phyloP scores from a whole-genome alignment of 78 protist species.

The Dictyostelium intermedium region DNA sequence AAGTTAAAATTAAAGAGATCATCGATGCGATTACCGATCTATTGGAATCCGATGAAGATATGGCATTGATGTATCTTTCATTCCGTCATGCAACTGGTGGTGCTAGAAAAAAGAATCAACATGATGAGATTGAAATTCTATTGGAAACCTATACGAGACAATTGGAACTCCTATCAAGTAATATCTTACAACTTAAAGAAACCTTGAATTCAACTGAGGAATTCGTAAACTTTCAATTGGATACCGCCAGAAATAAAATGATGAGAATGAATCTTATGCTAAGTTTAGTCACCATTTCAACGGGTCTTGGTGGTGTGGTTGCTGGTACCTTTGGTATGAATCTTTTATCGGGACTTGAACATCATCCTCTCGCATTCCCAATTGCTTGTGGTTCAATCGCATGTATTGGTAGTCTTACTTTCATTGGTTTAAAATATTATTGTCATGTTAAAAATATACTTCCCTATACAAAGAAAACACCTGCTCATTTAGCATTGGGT shows the following conservation, averaged over 20 bases:
- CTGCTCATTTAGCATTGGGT: neutral
- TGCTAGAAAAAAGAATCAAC: constrained; percentile 64
- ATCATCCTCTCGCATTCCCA: constrained; percentile 21
- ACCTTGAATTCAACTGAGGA: constrained; percentile 46
- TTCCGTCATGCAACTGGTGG: constrained; percentile 73
- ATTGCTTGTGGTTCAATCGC: constrained; percentile 24
- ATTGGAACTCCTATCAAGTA: constrained; percentile 46
- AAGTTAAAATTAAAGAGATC: constrained; percentile 45
- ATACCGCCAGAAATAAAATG: constrained; percentile 76
- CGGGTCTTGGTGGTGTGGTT: constrained; percentile 57
- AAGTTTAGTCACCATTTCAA: constrained; percentile 56
- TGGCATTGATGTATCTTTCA: constrained; percentile 76
- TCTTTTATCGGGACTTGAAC: constrained; percentile 25
- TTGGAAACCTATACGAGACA: constrained; percentile 70
- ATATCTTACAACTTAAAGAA: constrained; percentile 52
- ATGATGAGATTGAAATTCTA: constrained; percentile 64
- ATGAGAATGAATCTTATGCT: constrained; percentile 73
- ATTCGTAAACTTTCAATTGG: constrained; percentile 69
- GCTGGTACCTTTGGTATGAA: constrained; percentile 75
- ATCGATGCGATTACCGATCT: constrained; percentile 36
- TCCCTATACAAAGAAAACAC: constrained; percentile 42
- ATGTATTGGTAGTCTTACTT: constrained; percentile 5
- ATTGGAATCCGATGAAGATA: constrained; percentile 57
- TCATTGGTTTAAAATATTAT: constrained; percentile 5
- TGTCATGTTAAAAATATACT: constrained; percentile 54